Evolutionary conservation across 495 filamentous ascomycete genomes (phyloP), one percentile per base, ranked within the genome.

Genomic region (Articulospora tetracladia): DNA sequence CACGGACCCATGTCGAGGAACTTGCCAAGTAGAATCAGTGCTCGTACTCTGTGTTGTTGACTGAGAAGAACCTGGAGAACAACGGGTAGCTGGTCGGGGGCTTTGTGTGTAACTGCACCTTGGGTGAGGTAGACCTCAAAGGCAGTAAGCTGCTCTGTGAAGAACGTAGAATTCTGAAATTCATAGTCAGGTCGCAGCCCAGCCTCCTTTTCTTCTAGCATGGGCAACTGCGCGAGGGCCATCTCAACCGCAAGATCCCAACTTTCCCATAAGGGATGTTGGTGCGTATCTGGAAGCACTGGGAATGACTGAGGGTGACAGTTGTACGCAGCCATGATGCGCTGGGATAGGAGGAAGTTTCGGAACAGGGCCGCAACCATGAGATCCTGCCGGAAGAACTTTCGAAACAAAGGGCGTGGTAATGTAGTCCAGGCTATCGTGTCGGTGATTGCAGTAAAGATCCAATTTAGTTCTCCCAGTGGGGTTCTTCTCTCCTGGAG

Each of bases 201-300:
- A 25, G 84, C 82, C 52, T 88, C 86, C 59, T 82, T 83, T 39
- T 73, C 75, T 55, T 91, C 90, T 52, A 97, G 78, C 68, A 93
- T 82, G 12, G 94, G 91, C 25, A 99, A 79, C 68, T 99, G 94
- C 6, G 86, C 80, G n/a, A 99, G 76, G 1, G 96, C 93, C 83
- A 96, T 91, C 72, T 99, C 94, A 11, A 99, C 91, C 0, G 94
- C 94, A 46, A 97, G 77, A 73, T 99, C 94, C 94, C 94, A 99
- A 68, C 91, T 96, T 68, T 92, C 86, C 94, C 94, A 99, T 1
- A 99, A 77, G 1, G 93, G 89, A 70, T 98, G 92, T 66, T 94
- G 83, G 63, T 96, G 91, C 1, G 92, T 97, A 65, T 93, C 88
- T 0, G 94, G 95, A 4, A 99, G 83, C 66, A 86, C 83, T 0